Percentiles rank a stretch among this genome's conserved stretches.
These are phyloP conservation scores for Ogataea glucozyma DNA, from an alignment of 805 yeast species.

Conservation along the genomic window DNA sequence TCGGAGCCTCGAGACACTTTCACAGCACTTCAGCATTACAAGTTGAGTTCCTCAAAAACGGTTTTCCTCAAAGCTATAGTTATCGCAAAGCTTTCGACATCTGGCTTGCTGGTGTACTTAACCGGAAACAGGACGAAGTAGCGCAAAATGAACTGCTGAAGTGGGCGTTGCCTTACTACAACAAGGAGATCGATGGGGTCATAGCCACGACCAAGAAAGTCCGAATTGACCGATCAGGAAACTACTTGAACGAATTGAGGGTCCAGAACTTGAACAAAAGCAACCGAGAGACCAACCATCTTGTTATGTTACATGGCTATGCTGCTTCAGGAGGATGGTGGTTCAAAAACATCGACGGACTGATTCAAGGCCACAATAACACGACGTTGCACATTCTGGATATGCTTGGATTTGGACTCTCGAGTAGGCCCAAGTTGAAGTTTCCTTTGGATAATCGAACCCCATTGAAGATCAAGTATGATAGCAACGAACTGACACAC, in stretches of 20 bases:
- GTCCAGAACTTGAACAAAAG: slow-evolving; percentile 20
- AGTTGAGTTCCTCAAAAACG: slow-evolving; percentile 17
- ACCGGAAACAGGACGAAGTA: slow-evolving; percentile 22
- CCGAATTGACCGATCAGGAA: slow-evolving; percentile 10
- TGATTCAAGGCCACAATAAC: slow-evolving; percentile 34
- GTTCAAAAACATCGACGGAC: slow-evolving; percentile 50
- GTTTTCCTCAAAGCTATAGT: slow-evolving; percentile 19
- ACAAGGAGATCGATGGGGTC: slow-evolving; percentile 15
- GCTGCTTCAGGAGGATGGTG: slow-evolving; percentile 59
- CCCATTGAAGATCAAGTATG: slow-evolving; percentile 26
- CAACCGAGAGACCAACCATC: slow-evolving; percentile 28
- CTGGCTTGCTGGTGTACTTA: slow-evolving; percentile 26
- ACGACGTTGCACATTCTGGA: slow-evolving; percentile 44
- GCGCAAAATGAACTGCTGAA: slow-evolving; percentile 29
- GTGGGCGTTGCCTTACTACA: slow-evolving; percentile 30
- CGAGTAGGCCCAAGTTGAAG: slow-evolving; percentile 45
- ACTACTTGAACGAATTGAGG: slow-evolving; percentile 30
- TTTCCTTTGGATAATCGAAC: slow-evolving; percentile 30
- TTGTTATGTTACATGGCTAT: slow-evolving; percentile 58
- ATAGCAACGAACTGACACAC: slow-evolving; percentile 20
- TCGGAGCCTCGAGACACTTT: slow-evolving; percentile 1
- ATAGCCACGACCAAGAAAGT: slow-evolving; percentile 21
- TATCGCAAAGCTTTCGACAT: slow-evolving; percentile 23
- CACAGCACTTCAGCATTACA: neutral
- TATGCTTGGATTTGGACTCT: slow-evolving; percentile 55